Evolutionary conservation across 371 early-diverging fungal species (phyloP), one percentile per base, ranked within the genome.

Genomic region (Mortierella polycephala): DNA sequence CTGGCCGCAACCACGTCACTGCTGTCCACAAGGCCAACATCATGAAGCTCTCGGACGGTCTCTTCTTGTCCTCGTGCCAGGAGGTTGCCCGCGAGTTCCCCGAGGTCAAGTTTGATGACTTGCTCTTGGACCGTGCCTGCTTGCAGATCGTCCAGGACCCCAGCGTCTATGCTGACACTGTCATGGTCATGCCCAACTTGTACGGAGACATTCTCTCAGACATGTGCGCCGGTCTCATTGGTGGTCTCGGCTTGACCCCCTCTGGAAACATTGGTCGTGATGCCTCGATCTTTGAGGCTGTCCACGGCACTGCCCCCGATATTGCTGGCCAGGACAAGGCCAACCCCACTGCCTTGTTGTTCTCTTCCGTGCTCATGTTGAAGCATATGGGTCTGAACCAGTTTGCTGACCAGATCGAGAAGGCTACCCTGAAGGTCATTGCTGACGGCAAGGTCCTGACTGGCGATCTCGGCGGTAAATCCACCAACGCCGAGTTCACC

Each of bases 181-280:
- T 99, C 82, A 95, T 99, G 98, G 99, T 98, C 71, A 98, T 99
- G 98, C 98, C 99, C 67, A 99, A 99, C 91, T 89, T 99, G 83
- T 98, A 99, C 73, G 99, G 99, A 81, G 99, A 99, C 85, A 99
- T 99, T 85, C 87, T 99, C 63, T 94, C 94, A 49, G 99, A 99
- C 79, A 92, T 99, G 92, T 92, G 96, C 81, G 98, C 99, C 64
- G 99, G 99, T 75, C 88, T 99, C 66, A 97, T 99, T 79, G 99
- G 99, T 76, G 99, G 99, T 71, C 92, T 99, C 65, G 99, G 99
- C 55, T 86, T 99, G 80, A 98, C 98, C 16, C 98, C 98, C 57
- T 95, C 95, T 55, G 99, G 98, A 63, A 99, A 99, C 93, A 98
- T 99, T 89, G 98, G 99, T 71, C 91, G 90, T 62, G 94, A 96